These are phyloP conservation scores for Eucalyptus guilfoylei DNA, from an alignment of 345 rosid species.

Conservation along the genomic window DNA sequence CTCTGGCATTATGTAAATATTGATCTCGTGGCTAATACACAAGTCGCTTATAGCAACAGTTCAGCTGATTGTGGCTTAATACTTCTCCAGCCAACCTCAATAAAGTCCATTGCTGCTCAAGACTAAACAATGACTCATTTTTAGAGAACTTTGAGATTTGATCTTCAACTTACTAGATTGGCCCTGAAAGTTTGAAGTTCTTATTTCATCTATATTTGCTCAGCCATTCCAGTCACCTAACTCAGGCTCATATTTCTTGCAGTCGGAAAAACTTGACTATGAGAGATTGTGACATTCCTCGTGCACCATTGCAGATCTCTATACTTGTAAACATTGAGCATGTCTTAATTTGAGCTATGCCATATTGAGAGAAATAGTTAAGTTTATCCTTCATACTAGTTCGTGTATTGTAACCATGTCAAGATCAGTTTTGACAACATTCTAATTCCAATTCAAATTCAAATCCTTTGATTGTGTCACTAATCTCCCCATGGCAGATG, in stretches of 20 bases:
- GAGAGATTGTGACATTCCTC: conserved; percentile 43
- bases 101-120: not conserved
- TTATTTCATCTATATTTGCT: not conserved
- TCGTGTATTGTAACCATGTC: not conserved
- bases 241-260: conserved; percentile 2
- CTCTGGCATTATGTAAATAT: not conserved
- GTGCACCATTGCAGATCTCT: not conserved
- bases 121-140: not conserved
- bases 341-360: not conserved
- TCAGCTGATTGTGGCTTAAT: not conserved
- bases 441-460: not conserved
- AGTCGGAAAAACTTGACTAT: conserved; percentile 79
- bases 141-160: not conserved
- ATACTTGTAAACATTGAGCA: not conserved
- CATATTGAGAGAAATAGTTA: not conserved
- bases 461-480: not conserved
- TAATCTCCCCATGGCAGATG: not conserved
- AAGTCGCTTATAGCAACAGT: not conserved
- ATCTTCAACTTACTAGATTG: not conserved
- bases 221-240: not conserved
- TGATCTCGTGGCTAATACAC: not conserved
- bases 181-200: not conserved
- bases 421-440: not conserved
- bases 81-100: not conserved
- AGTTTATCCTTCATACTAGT: not conserved